A percentile compares a stretch with the other conserved stretches of the same genome.
phyloP scores from a whole-genome alignment of 345 rosid species.

The Lenwebbia sp. region DNA sequence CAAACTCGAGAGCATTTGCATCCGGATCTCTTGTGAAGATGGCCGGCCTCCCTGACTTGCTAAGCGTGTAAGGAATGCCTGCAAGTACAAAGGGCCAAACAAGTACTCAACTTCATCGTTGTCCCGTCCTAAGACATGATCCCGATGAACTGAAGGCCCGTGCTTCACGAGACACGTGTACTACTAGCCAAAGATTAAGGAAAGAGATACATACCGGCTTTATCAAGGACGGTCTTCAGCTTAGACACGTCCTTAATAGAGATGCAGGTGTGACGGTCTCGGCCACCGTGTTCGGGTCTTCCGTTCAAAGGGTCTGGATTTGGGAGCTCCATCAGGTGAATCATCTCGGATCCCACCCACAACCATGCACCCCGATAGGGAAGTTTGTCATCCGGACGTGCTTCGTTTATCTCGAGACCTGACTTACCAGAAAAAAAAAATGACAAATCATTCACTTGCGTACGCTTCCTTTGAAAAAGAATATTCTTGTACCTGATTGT shows the following conservation, averaged over 20 bases:
- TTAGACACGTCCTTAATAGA: slow-evolving; percentile 68
- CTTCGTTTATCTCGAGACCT: slow-evolving; percentile 90
- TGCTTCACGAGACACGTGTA: not conserved
- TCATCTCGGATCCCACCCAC: slow-evolving; percentile 98
- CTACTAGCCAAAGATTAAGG: not conserved
- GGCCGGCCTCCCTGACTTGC: slow-evolving; percentile 87
- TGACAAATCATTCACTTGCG: not conserved
- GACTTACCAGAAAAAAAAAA: not conserved
- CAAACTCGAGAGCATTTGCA: slow-evolving; percentile 87
- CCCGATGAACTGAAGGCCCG: not conserved
- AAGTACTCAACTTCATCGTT: not conserved
- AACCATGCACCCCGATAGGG: slow-evolving; percentile 93
- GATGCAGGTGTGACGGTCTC: slow-evolving; percentile 88
- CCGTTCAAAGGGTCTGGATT: slow-evolving; percentile 92
- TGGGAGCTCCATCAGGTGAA: slow-evolving; percentile 98
- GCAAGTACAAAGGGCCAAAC: slow-evolving; percentile 1
- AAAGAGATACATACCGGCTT: slow-evolving; percentile 44
- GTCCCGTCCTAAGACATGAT: not conserved
- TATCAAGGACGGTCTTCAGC: slow-evolving; percentile 60
- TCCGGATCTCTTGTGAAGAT: slow-evolving; percentile 89
- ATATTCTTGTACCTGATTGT: not conserved
- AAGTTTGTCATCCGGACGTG: slow-evolving; percentile 89
- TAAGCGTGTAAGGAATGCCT: slow-evolving; percentile 75
- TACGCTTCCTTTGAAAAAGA: not conserved
- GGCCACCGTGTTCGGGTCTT: slow-evolving; percentile 86